Conservation (phyloP, 768 basidiomycete species). For the Mrakia frigida region DNA sequence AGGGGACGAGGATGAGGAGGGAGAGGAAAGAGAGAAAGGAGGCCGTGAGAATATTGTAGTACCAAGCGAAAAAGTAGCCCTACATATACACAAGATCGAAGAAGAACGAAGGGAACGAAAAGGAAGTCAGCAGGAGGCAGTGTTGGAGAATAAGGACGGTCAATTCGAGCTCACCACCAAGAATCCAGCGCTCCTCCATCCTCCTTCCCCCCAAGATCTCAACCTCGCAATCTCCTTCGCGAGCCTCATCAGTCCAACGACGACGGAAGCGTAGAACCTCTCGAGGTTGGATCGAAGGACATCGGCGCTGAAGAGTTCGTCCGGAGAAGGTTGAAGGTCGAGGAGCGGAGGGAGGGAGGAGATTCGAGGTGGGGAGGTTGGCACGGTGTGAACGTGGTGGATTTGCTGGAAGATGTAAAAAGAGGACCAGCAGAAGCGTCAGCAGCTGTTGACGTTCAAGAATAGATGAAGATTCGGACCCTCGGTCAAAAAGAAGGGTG, state of each 20-base stretch:
- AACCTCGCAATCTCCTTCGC: constrained; percentile 47
- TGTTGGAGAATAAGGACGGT: not conserved
- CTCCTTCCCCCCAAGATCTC: constrained; percentile 48
- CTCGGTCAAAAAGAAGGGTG: not conserved
- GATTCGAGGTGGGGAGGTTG: constrained; percentile 39
- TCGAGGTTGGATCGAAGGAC: constrained; percentile 49
- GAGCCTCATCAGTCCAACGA: constrained; percentile 42
- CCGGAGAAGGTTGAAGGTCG: constrained; percentile 46
- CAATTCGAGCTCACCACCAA: constrained; percentile 29
- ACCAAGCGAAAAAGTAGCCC: constrained; percentile 48
- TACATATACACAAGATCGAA: too few relatives aligned
- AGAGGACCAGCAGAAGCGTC: not conserved
- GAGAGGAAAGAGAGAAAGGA: constrained; percentile 42
- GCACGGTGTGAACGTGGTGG: constrained; percentile 45
- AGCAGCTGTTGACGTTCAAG: not conserved
- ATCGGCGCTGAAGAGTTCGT: constrained; percentile 50
- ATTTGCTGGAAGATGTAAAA: constrained; percentile 43
- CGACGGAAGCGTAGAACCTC: constrained; percentile 47
- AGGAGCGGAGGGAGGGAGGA: constrained; percentile 37
- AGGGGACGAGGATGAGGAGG: constrained; percentile 47
- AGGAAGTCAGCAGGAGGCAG: not conserved
- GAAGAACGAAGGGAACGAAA: not conserved
- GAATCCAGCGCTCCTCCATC: constrained; percentile 41
- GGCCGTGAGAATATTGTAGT: constrained; percentile 44
- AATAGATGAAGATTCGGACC: not conserved